Base-by-base conservation (phyloP, 2,329 filamentous ascomycete genomes). In the Aspergillus thermomutatus region DNA sequence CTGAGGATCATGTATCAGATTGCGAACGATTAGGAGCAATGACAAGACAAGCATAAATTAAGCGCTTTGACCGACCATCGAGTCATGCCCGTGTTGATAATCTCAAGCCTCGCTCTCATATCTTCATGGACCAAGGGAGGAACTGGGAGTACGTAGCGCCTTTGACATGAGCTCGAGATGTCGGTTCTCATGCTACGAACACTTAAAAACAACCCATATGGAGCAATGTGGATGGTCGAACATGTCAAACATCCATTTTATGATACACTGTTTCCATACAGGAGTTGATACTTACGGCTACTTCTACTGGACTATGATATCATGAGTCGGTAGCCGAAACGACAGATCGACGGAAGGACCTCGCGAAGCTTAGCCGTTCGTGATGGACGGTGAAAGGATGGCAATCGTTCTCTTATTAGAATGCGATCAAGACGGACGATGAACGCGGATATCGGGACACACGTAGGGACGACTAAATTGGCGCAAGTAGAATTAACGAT, bases 331-430 rank as follows among this genome's bases (percentile, higher is more conserved):
- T 21, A 47, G 49, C 46, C 46, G 43, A 56, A 48, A 56, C 50
- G 48, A 58, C 37, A 53, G 31, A 34, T 37, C 31, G 31, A 37
- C 31, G 31, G 14, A 47, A 25, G 49, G 26, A 56, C 25, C 53
- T 60, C 54, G 57, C 37, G 56, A 54, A 50, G 21, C 51, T 54
- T 53, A 58, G 60, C 53, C 53, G 57, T 51, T 54, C 59, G 61
- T 49, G 56, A 41, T 27, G 54, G 60, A 62, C 58, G 62, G 57
- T 53, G 49, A 54, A 54, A 52, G 47, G 55, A 55, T 56, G 59
- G 46, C 43, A 59, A 64, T 64, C 61, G 61, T 59, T 56, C 61
- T 56, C 51, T 58, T 55, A 64, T 67, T 67, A 63, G 58, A 58
- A 40, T 66, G 62, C 60, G 66, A 60, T 50, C 60, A 55, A 61